Percentiles rank a stretch among this genome's conserved stretches.
phyloP scores from a whole-genome alignment of 1,284 basidiomycete species.

The Tilletia setariae region DNA sequence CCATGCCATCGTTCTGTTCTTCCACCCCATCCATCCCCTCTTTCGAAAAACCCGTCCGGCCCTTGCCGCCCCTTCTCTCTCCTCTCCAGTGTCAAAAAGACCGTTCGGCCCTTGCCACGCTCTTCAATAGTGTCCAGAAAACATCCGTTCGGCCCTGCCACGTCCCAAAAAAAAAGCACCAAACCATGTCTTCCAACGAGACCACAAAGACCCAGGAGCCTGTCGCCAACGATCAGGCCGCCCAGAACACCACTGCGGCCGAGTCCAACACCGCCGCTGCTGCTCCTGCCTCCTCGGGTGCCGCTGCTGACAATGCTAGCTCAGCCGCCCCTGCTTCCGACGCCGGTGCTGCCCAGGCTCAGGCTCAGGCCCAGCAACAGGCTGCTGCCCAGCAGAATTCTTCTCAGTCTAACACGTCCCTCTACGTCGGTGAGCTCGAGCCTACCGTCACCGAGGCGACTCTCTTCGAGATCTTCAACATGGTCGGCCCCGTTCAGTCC shows the following conservation, averaged over 20 bases:
- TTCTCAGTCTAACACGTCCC: conserved; percentile 63
- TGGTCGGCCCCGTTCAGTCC: conserved; percentile 98
- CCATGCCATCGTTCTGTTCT: background rate
- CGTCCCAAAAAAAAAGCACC: background rate
- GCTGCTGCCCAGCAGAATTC: conserved; percentile 23
- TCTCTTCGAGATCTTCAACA: conserved; percentile 99
- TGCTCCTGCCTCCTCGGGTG: conserved; percentile 21
- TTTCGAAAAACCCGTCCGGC: conserved; percentile 22
- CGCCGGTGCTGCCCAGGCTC: conserved; percentile 25
- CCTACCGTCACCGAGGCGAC: conserved; percentile 97
- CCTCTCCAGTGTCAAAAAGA: conserved; percentile 7
- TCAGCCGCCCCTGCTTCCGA: conserved; percentile 23
- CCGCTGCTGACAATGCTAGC: conserved; percentile 19
- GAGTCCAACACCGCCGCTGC: conserved; percentile 27
- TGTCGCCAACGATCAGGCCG: conserved; percentile 41
- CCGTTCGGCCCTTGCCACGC: conserved; percentile 16
- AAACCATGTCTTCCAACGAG: conserved; percentile 12
- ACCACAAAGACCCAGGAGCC: conserved; percentile 18
- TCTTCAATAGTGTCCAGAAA: conserved; percentile 13
- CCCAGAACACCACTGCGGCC: conserved; percentile 27
- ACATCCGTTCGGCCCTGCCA: no score
- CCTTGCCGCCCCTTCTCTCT: background rate
- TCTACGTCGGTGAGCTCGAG: conserved; percentile 99
- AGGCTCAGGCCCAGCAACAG: conserved; percentile 20
- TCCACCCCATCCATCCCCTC: conserved; percentile 7